These are phyloP conservation scores for Zea mays DNA, from an alignment of 176 grass and related monocot genomes.

Conservation along the genomic window Zm-B73-REFERENCE-NAM-5.0 NC_050101.1:19509501-19510000, in stretches of 20 bases:
- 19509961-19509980: neutral
- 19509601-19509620: neutral
- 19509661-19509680: constrained; percentile 24
- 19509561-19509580: neutral
- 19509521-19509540: neutral
- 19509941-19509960: constrained; percentile 19
- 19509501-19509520: too few relatives aligned
- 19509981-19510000: neutral
- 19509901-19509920: neutral
- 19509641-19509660: constrained; percentile 24
- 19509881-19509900: neutral
- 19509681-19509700: constrained; percentile 27
- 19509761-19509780: constrained; percentile 27
- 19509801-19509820: constrained; percentile 29
- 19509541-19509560: neutral
- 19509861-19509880: constrained; percentile 18
- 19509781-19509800: neutral
- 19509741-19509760: neutral
- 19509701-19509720: neutral
- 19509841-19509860: constrained; percentile 24
- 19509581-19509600: neutral
- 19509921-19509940: constrained; percentile 20
- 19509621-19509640: neutral
- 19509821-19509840: neutral
- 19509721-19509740: neutral